Evolutionary conservation across 495 filamentous ascomycete genomes (phyloP).

Genomic region (Aspergillus conjunctus): DNA sequence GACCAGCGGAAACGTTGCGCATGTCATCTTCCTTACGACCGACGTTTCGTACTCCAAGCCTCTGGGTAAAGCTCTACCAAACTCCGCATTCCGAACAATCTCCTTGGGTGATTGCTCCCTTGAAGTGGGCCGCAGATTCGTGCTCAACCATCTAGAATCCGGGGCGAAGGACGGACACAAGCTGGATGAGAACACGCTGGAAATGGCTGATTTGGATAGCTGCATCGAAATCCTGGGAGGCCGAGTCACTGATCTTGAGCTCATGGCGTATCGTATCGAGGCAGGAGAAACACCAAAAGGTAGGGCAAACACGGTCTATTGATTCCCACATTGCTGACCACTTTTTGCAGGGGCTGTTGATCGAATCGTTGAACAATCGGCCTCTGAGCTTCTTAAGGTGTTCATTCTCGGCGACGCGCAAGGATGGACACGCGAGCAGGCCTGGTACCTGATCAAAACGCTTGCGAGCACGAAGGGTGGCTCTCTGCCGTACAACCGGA

Average conservation of each 20-base stretch:
- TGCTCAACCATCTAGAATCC: slow-evolving; percentile 76
- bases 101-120: slow-evolving; percentile 82
- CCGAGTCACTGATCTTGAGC: slow-evolving; percentile 90
- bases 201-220: slow-evolving; percentile 69
- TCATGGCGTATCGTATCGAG: slow-evolving; percentile 86
- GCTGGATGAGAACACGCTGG: slow-evolving; percentile 39
- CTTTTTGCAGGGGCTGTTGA: slow-evolving; percentile 66
- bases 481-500: slow-evolving; percentile 74
- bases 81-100: slow-evolving; percentile 86
- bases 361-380: slow-evolving; percentile 85
- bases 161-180: slow-evolving; percentile 45
- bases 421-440: slow-evolving; percentile 79
- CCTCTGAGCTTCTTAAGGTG: slow-evolving; percentile 90
- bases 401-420: slow-evolving; percentile 67
- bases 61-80: slow-evolving; percentile 82
- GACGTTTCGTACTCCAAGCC: slow-evolving; percentile 89
- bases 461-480: slow-evolving; percentile 60
- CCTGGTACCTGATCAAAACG: slow-evolving; percentile 81
- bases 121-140: slow-evolving; percentile 83
- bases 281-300: slow-evolving; percentile 80
- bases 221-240: slow-evolving; percentile 84
- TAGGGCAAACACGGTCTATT: slow-evolving; percentile 23
- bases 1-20: slow-evolving; percentile 87
- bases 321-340: slow-evolving; percentile 23
- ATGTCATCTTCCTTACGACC: slow-evolving; percentile 95